Conservation (phyloP, 2,329 filamentous ascomycete genomes). For the Zymoseptoria brevis region DNA sequence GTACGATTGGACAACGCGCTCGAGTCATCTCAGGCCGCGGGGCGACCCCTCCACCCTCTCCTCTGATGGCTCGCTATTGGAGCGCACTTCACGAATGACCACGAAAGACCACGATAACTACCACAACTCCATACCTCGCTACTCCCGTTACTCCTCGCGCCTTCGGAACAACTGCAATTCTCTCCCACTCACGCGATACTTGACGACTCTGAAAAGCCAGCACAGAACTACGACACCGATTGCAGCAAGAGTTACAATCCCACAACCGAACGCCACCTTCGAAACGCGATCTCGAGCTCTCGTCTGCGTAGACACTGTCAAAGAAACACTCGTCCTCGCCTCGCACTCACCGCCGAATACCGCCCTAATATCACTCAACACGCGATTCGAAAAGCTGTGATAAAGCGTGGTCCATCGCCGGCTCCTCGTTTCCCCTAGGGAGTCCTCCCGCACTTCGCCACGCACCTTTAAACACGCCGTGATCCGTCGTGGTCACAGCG, state of each 20-base stretch:
- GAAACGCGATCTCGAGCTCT: background rate
- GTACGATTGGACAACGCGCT: background rate
- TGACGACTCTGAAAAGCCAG: background rate
- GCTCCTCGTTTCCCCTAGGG: constrained; percentile 3
- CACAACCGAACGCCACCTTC: background rate
- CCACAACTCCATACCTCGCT: background rate
- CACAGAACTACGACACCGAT: background rate
- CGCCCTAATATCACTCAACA: background rate
- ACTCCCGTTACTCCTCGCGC: background rate
- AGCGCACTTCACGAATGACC: background rate
- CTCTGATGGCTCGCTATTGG: background rate
- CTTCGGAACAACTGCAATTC: background rate
- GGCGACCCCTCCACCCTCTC: too few species aligned
- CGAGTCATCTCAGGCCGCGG: background rate
- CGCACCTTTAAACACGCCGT: constrained; percentile 87
- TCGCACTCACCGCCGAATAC: background rate
- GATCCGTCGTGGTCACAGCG: constrained; percentile 78
- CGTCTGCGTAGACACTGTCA: background rate
- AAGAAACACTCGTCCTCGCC: background rate
- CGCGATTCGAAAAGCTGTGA: background rate
- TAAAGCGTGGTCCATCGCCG: background rate
- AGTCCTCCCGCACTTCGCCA: constrained; percentile 40
- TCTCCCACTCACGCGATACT: background rate
- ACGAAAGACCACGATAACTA: background rate
- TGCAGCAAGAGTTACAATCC: background rate